Base-by-base conservation (phyloP, 2,329 filamentous ascomycete species). In the Pleomassaria siparia region DNA sequence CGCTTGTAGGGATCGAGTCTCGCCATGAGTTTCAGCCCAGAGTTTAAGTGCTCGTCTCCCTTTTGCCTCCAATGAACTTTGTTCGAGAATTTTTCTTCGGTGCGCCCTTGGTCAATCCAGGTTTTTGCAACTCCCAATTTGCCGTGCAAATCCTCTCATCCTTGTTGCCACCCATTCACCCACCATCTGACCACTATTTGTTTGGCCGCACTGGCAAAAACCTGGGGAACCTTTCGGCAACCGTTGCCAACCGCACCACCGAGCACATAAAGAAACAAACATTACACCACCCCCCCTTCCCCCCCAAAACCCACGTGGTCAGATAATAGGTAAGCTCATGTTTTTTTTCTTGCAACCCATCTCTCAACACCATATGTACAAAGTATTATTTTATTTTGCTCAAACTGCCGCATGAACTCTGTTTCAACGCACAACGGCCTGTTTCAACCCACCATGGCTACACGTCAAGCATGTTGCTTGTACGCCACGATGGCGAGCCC, bases 1-100 rank as follows among this genome's bases (percentile, higher is more conserved):
- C 43, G 43, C 42, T 44, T 25, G 40, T 43, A 18, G 12, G 16
- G 32, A 37, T 37, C n/a, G 35, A 22, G 18, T 22, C 42, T 35
- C 4, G 15, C 29, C n/a, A 24, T 13, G 29, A 8, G 42, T 44
- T 44, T 44, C 42, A 44, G 20, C 5, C 5, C 35, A 22, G 9
- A 37, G 10, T 18, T n/a, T 13, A 12, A 20, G 21, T n/a, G 4
- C n/a, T 37, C 21, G 35, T 20, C 7, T 13, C 24, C 18, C 20
- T 21, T 6, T 37, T 22, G 35, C n/a, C 13, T 24, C n/a, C 35
- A 24, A 37, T 37, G 24, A 37, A 21, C 35, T 37, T 37, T 30
- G n/a, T 35, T 35, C 32, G 35, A 37, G 35, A 37, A 37, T 37
- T 37, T 37, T 37, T 20, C 7, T 7, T 32, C n/a, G n/a, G n/a